Evolutionary conservation across 176 grass and related monocot species (phyloP).

Genomic region (Areca catechu): DNA sequence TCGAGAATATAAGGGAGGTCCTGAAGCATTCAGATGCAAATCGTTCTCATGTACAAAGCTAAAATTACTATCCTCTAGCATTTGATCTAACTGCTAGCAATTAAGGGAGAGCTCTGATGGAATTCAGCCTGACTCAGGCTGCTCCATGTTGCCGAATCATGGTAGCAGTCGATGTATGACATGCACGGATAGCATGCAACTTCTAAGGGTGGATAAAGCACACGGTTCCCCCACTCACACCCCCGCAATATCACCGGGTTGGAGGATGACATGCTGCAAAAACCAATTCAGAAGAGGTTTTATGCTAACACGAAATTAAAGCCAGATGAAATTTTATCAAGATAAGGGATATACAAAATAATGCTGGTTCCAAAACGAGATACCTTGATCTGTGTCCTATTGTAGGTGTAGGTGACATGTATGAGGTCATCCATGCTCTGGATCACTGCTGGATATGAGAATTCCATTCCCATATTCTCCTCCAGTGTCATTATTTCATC

Average conservation of each 20-base stretch:
- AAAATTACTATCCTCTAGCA: neutral
- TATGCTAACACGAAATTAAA: neutral
- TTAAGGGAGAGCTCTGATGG: neutral
- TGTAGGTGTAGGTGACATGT: constrained; percentile 49
- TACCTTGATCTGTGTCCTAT: constrained; percentile 67
- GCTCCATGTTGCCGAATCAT: too few relatives aligned
- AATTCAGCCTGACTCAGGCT: too few relatives aligned
- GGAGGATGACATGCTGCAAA: constrained; percentile 34
- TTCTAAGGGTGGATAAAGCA: too few relatives aligned
- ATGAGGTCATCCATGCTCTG: constrained; percentile 33
- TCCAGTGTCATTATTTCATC: constrained; percentile 42
- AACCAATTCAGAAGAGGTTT: neutral
- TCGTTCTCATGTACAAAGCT: neutral
- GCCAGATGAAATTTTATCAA: neutral
- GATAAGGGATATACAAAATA: neutral
- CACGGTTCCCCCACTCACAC: neutral
- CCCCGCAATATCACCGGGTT: neutral
- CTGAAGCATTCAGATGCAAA: neutral
- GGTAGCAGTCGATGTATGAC: too few relatives aligned
- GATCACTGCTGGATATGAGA: constrained; percentile 50
- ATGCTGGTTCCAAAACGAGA: neutral
- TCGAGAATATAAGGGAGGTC: neutral
- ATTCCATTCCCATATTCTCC: constrained; percentile 34
- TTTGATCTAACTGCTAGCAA: neutral
- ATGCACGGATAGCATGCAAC: too few relatives aligned